Evolutionary conservation across 1,284 basidiomycete genomes (phyloP), one percentile per base, ranked within the genome.

Genomic region (Fomitiporia mediterranea): DNA sequence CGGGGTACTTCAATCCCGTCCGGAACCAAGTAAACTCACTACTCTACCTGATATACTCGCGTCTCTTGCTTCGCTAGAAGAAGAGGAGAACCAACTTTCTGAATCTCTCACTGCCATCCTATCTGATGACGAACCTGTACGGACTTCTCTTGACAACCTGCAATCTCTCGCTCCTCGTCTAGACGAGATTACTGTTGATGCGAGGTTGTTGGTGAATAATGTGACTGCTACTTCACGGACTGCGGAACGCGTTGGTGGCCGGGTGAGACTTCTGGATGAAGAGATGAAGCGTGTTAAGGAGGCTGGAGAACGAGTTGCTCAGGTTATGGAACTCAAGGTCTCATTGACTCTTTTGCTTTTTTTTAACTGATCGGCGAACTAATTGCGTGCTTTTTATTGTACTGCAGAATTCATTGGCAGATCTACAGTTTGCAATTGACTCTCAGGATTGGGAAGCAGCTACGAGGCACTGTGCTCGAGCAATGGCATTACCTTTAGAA

Each of bases 401-500:
- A 27, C 57, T 58, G 2, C 64, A 94, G 91, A 84, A 86, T 8
- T 93, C 94, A 0, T 74, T 99, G 23, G 74, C 81, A 28, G 83
- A 84, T 15, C 76, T 98, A 6, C 84, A 89, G 58, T 69, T 77
- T 0, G 81, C 91, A 4, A 94, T 98, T 37, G 89, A 92, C 37
- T 78, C 76, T 56, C 81, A 87, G 61, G 97, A 99, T 68, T 99
- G 96, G 95, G 96, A 98, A 68, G 84, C 90, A 13, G 96, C 96
- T 1, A 88, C 93, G 0, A 79, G 91, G 60, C 88, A 94, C 66
- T 97, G 95, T 70, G 84, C 90, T 17, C 77, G 92, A 30, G 96
- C 94, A 1, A 94, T 95, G 86, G 77, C 85, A 0, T 75, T 98
- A 25, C 87, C 94, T 2, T 67, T 74, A 3, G 82, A 86, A 38